Percentiles rank a stretch among this genome's conserved stretches.
phyloP scores from a whole-genome alignment of 345 rosid genomes.

The Eucalyptus viminalis region DNA sequence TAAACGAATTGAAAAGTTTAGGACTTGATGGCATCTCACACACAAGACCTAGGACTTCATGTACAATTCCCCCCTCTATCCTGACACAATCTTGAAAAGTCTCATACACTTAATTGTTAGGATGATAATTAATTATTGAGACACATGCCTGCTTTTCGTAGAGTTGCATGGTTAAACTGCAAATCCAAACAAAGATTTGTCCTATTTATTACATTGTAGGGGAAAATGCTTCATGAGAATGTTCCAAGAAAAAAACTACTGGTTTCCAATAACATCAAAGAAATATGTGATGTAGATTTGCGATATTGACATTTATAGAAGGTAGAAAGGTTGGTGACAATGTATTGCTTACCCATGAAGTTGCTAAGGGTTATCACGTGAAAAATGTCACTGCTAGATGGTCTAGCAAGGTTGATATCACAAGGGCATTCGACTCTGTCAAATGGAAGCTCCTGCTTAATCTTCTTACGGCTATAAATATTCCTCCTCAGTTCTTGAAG shows the following conservation, averaged over 20 bases:
- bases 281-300: not conserved
- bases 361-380: not conserved
- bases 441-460: not conserved
- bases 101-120: not conserved
- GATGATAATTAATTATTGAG: not conserved
- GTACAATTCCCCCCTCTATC: not conserved
- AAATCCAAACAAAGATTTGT: not conserved
- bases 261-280: not conserved
- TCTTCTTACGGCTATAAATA: not conserved
- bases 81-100: not conserved
- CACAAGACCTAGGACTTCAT: not conserved
- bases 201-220: not conserved
- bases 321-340: not conserved
- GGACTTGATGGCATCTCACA: too few relatives aligned
- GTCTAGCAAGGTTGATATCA: not conserved
- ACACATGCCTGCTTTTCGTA: not conserved
- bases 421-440: not conserved
- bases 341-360: not conserved
- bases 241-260: not conserved
- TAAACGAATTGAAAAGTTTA: too few relatives aligned
- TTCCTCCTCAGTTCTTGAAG: not conserved
- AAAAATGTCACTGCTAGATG: not conserved
- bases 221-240: not conserved
- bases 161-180: not conserved
- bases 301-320: not conserved